Percentiles rank a stretch among this genome's conserved stretches.
phyloP scores from a whole-genome alignment of 2,329 filamentous ascomycete genomes.

The Huntiella abstrusa region DNA sequence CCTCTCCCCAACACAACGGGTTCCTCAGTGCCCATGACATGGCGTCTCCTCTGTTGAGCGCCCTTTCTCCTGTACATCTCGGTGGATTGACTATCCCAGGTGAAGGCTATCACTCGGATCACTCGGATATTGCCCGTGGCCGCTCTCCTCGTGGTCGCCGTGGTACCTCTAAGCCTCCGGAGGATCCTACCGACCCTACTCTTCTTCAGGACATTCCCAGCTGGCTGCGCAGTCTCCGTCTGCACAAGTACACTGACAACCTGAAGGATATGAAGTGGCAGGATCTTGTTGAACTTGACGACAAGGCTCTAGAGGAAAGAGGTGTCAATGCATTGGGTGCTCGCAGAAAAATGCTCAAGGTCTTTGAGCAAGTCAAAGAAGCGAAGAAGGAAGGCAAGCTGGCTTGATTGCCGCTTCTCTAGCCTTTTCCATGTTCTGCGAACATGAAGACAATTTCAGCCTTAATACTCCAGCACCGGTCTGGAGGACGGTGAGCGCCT shows the following conservation, averaged over 20 bases:
- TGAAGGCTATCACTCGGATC: constrained; percentile 84
- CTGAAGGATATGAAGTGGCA: constrained; percentile 95
- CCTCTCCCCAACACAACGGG: constrained; percentile 83
- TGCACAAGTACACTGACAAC: constrained; percentile 98
- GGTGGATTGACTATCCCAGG: constrained; percentile 51
- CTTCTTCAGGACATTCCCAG: constrained; percentile 87
- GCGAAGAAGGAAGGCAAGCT: constrained; percentile 11
- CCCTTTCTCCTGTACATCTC: constrained; percentile 52
- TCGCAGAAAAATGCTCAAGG: constrained; percentile 94
- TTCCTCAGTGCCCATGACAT: constrained; percentile 81
- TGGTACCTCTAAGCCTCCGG: constrained; percentile 90
- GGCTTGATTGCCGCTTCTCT: background rate
- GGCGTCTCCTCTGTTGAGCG: constrained; percentile 47
- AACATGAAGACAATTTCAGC: background rate
- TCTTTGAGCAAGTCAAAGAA: constrained; percentile 84
- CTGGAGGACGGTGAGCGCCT: no score
- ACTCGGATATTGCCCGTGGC: constrained; percentile 77
- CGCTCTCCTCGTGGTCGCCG: constrained; percentile 81
- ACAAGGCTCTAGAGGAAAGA: constrained; percentile 77
- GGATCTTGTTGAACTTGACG: constrained; percentile 77
- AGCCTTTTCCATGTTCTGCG: background rate
- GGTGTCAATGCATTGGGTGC: constrained; percentile 92
- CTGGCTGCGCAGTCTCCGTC: constrained; percentile 81
- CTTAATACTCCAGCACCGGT: background rate
- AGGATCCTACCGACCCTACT: constrained; percentile 83